These are phyloP conservation scores for Mycena floridula DNA, from an alignment of 768 basidiomycete species.

Conservation along the genomic window DNA sequence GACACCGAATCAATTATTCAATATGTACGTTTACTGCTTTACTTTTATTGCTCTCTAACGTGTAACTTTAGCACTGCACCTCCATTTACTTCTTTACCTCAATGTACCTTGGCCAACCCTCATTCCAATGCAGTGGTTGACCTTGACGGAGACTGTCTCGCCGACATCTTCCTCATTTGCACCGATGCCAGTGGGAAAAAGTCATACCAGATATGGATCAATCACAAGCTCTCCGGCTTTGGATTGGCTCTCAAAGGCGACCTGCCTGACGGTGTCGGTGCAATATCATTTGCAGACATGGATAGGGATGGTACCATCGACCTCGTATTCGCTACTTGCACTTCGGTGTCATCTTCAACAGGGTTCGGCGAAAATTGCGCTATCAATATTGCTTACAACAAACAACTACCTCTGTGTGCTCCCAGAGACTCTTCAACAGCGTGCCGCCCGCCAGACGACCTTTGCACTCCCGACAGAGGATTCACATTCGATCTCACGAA, in stretches of 20 bases:
- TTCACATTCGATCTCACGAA: constrained; percentile 72
- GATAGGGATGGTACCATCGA: constrained; percentile 97
- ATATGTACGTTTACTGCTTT: too few species aligned
- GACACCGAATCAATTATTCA: constrained; percentile 48
- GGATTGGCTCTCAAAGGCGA: constrained; percentile 56
- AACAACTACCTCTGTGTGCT: constrained; percentile 79
- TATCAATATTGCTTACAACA: constrained; percentile 91
- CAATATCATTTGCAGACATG: constrained; percentile 69
- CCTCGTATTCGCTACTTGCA: constrained; percentile 86
- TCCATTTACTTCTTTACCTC: constrained; percentile 45
- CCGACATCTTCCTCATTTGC: constrained; percentile 90
- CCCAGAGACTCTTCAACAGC: constrained; percentile 44
- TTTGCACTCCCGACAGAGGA: constrained; percentile 75
- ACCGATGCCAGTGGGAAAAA: constrained; percentile 50
- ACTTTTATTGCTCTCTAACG: too few species aligned
- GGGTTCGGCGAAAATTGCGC: constrained; percentile 74
- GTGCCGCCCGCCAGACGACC: constrained; percentile 73
- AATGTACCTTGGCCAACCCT: constrained; percentile 78
- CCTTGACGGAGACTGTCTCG: constrained; percentile 91
- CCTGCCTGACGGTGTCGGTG: constrained; percentile 72
- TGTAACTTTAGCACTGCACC: constrained; percentile 62
- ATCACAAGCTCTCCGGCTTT: constrained; percentile 75
- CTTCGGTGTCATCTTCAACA: constrained; percentile 53
- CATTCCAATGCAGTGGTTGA: constrained; percentile 96
- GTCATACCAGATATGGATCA: constrained; percentile 90